These are phyloP conservation scores for Haematococcus lacustris DNA, from an alignment of 139 green algal genomes.

Conservation along the genomic window DNA sequence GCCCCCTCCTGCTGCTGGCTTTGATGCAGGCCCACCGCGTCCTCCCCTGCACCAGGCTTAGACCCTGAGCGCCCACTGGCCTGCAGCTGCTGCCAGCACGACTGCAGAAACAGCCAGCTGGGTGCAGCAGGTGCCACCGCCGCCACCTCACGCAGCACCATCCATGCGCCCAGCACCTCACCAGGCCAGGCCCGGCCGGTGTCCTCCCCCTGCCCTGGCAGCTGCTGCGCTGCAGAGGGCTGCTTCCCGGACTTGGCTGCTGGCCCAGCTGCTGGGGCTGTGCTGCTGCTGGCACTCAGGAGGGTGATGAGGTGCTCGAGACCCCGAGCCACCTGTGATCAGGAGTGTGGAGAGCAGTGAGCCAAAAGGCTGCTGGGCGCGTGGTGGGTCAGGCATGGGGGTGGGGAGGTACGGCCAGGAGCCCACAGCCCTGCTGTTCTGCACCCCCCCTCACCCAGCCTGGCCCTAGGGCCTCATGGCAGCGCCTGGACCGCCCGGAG, in stretches of 20 bases:
- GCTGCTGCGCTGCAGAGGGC: background rate
- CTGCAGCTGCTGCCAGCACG: slow-evolving; percentile 36
- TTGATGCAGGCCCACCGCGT: too few species aligned
- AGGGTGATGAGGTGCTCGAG: background rate
- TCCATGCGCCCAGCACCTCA: slow-evolving; percentile 6
- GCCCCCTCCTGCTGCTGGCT: slow-evolving; percentile 32
- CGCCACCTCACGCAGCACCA: slow-evolving; percentile 8
- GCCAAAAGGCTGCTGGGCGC: too few species aligned
- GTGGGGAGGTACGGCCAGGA: background rate
- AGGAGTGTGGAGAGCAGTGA: too few species aligned
- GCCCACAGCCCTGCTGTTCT: background rate
- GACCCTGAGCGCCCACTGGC: slow-evolving; percentile 3
- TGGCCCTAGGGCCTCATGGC: background rate
- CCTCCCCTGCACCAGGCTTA: too few species aligned
- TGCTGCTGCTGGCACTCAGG: background rate
- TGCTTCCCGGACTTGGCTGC: background rate
- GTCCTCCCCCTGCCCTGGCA: too few species aligned
- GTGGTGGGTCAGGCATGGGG: background rate
- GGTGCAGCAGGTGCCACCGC: slow-evolving; percentile 41
- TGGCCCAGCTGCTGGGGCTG: background rate
- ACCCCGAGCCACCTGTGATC: background rate
- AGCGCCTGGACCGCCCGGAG: background rate
- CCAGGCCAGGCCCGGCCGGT: background rate
- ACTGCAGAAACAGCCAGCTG: slow-evolving; percentile 70
- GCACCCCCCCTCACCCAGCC: background rate